Conservation (phyloP, 2,329 filamentous ascomycete genomes). For the Cryphonectria naterciae region DNA sequence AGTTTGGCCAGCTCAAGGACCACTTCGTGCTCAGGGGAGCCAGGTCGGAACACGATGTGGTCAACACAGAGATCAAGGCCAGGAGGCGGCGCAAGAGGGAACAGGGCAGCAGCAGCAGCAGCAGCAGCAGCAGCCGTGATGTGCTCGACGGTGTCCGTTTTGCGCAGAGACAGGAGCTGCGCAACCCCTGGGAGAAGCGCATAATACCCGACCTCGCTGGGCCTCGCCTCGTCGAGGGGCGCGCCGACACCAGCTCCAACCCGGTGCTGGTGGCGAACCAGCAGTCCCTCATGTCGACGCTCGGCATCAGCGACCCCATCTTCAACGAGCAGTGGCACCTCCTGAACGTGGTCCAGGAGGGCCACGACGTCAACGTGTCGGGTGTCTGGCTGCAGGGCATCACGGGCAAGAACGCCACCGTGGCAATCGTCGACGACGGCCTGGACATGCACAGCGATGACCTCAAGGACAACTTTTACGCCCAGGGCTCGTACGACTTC, state of each 20-base stretch:
- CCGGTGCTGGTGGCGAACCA: conserved; percentile 55
- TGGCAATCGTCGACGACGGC: conserved; percentile 95
- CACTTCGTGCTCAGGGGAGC: conserved; percentile 86
- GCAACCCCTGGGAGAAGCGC: conserved; percentile 58
- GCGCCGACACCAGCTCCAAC: conserved; percentile 29
- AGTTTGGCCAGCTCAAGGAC: conserved; percentile 73
- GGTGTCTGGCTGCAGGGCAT: conserved; percentile 89
- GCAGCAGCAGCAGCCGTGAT: conserved; percentile 46
- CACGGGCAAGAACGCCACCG: conserved; percentile 85
- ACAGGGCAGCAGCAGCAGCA: conserved; percentile 33
- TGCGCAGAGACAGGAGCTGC: conserved; percentile 71
- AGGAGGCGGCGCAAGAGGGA: conserved; percentile 66
- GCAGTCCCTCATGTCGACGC: conserved; percentile 60
- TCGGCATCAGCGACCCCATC: conserved; percentile 87
- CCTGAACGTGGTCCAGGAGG: conserved; percentile 77
- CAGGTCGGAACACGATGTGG: conserved; percentile 63
- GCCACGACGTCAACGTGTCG: conserved; percentile 96
- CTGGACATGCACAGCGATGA: conserved; percentile 95
- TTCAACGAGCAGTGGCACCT: conserved; percentile 97
- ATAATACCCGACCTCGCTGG: conserved; percentile 46
- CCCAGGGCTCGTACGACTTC: conserved; percentile 91
- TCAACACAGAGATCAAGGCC: conserved; percentile 56
- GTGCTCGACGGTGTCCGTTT: conserved; percentile 75
- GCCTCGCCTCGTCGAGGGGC: conserved; percentile 24
- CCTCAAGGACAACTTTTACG: conserved; percentile 91